Evolutionary conservation across 805 yeast species (phyloP).

Genomic region (Sugiyamaella qingdaonensis): DNA sequence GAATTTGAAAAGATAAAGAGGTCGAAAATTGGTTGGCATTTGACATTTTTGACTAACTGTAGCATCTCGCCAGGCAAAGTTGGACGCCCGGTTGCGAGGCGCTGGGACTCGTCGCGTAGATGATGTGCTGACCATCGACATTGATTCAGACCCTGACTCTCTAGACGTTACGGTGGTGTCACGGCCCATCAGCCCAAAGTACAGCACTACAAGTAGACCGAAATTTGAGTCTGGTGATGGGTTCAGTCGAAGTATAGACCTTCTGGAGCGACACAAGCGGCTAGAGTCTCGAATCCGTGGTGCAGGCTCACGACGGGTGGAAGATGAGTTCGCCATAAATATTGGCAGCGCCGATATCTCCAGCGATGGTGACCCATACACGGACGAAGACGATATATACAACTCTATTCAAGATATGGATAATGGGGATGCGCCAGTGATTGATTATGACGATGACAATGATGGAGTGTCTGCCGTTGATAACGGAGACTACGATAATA

Average conservation of each 20-base stretch:
- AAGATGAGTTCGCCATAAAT: slow-evolving; percentile 2
- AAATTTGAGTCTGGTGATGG: neutral
- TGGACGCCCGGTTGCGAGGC: slow-evolving; percentile 20
- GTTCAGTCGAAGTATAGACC: neutral
- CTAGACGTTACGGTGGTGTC: neutral
- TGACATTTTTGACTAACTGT: neutral
- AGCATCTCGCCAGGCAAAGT: slow-evolving; percentile 8
- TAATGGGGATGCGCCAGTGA: neutral
- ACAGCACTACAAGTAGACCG: no score
- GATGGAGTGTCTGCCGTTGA: neutral
- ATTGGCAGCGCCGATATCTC: neutral
- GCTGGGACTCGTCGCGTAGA: slow-evolving; percentile 21
- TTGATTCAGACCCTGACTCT: neutral
- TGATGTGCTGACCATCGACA: slow-evolving; percentile 10
- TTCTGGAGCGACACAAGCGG: neutral
- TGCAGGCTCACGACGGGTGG: slow-evolving; percentile 6
- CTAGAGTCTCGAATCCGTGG: slow-evolving; percentile 8
- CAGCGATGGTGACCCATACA: neutral
- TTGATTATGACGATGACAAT: neutral
- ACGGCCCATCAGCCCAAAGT: neutral
- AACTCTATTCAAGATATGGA: neutral
- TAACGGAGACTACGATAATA: no score
- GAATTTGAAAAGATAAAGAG: neutral
- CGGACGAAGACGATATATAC: neutral
- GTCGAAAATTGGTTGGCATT: no score